phyloP scores from a whole-genome alignment of 768 basidiomycete genomes.

The Phylloporus sp. region DNA sequence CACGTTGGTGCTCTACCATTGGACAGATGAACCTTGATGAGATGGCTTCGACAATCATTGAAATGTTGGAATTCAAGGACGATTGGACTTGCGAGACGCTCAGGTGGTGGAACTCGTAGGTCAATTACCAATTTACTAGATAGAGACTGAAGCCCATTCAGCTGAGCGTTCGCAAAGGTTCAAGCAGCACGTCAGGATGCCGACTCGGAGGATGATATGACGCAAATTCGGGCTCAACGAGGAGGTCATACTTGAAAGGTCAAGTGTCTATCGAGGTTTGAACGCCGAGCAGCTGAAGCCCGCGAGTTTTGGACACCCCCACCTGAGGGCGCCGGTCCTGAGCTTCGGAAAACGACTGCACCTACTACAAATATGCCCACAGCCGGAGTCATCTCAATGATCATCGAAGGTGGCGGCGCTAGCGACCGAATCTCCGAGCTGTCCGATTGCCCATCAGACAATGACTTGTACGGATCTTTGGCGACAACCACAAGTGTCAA shows the following conservation, averaged over 20 bases:
- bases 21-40: not conserved
- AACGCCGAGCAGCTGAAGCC: not conserved
- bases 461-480: not conserved
- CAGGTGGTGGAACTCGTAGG: not conserved
- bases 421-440: not conserved
- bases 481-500: no score
- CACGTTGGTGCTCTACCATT: not conserved
- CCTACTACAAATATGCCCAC: not conserved
- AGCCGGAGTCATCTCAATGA: not conserved
- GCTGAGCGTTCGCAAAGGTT: not conserved
- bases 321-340: not conserved
- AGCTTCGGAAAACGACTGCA: not conserved
- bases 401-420: not conserved
- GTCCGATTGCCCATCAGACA: not conserved
- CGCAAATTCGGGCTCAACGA: not conserved
- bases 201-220: not conserved
- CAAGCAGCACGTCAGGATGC: not conserved
- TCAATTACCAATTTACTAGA: not conserved
- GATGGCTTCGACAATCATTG: constrained; percentile 20
- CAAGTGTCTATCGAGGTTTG: not conserved
- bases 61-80: constrained; percentile 1
- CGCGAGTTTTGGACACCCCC: not conserved
- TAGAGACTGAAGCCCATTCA: not conserved
- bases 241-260: not conserved
- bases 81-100: not conserved